A percentile compares a stretch with the other conserved stretches of the same genome.
These are phyloP conservation scores for Dittrichia graveolens DNA, from an alignment of 129 eudicot genomes.

Conservation along the genomic window DNA sequence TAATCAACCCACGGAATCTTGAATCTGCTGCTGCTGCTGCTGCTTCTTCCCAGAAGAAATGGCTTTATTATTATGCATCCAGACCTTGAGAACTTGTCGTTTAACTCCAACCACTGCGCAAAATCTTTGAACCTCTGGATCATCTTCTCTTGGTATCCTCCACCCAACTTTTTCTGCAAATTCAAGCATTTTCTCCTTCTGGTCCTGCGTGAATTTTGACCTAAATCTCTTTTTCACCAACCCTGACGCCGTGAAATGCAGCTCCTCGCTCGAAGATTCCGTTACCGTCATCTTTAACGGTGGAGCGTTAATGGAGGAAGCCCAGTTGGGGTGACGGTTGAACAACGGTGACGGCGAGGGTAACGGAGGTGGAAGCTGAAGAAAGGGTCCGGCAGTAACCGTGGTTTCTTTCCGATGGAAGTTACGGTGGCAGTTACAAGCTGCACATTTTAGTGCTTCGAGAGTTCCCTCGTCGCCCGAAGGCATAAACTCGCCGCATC, in stretches of 20 bases:
- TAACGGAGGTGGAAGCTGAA: conserved; percentile 56
- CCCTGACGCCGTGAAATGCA: conserved; percentile 46
- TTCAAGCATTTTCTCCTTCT: conserved; percentile 84
- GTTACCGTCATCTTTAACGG: conserved; percentile 34
- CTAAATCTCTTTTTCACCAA: conserved; percentile 58
- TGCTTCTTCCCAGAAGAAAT: conserved; percentile 59
- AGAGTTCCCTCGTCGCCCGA: conserved; percentile 81
- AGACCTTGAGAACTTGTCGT: conserved; percentile 85
- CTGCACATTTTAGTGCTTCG: conserved; percentile 93
- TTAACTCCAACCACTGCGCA: conserved; percentile 72
- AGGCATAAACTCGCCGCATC: conserved; percentile 99
- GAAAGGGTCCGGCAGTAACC: conserved; percentile 42
- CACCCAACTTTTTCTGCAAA: conserved; percentile 87
- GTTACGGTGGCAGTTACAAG: conserved; percentile 94
- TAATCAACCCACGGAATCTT: conserved; percentile 39
- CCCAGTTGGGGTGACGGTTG: conserved; percentile 59
- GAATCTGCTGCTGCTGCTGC: conserved; percentile 6
- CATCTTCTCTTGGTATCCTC: conserved; percentile 91
- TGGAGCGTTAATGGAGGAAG: conserved; percentile 31
- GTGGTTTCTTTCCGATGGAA: conserved; percentile 76
- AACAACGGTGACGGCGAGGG: conserved; percentile 47
- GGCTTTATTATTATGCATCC: conserved; percentile 93
- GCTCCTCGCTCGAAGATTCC: conserved; percentile 80
- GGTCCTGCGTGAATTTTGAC: conserved; percentile 76
- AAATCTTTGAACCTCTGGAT: conserved; percentile 79